Percentiles rank a stretch among this genome's conserved stretches.
Conservation (phyloP, 169 alveolate genomes). For the Babesia ovata region DNA sequence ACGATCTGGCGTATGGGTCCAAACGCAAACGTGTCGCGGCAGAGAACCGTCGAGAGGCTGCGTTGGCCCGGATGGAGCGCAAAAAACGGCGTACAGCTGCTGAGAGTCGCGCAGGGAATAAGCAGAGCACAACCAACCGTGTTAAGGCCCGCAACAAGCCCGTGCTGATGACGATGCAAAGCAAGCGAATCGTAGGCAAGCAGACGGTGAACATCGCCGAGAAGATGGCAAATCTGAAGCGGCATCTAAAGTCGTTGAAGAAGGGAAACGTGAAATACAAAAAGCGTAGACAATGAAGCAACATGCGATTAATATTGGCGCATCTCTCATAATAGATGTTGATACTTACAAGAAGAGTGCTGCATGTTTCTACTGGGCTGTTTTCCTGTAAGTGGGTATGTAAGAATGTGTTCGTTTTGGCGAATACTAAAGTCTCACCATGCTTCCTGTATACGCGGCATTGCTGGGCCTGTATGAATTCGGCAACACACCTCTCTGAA, state of each 20-base stretch:
- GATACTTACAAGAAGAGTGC: too few relatives aligned
- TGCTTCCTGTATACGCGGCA: too few relatives aligned
- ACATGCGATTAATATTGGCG: too few relatives aligned
- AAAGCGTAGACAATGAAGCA: conserved; percentile 43
- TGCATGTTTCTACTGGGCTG: too few relatives aligned
- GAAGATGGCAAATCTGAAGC: conserved; percentile 42
- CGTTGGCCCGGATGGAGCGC: conserved; percentile 27
- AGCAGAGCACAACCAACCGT: conserved; percentile 75
- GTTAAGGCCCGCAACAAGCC: conserved; percentile 78
- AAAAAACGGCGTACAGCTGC: conserved; percentile 33
- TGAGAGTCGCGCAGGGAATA: conserved; percentile 51
- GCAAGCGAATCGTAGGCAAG: conserved; percentile 47
- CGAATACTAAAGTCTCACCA: too few relatives aligned
- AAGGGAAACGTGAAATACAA: conserved; percentile 53
- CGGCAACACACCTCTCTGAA: too few relatives aligned
- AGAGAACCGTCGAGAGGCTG: conserved; percentile 16
- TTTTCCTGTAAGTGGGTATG: too few relatives aligned
- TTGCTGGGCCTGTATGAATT: too few relatives aligned
- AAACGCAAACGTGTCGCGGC: conserved; percentile 38
- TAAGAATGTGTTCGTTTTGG: too few relatives aligned
- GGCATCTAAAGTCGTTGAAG: conserved; percentile 53
- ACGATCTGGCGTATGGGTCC: conserved; percentile 23
- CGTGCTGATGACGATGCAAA: conserved; percentile 74
- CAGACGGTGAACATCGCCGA: conserved; percentile 33
- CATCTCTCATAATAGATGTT: too few relatives aligned